A percentile compares a stretch with the other conserved stretches of the same genome.
These are phyloP conservation scores for Euphorbia peplus DNA, from an alignment of 345 rosid species.

Conservation along the genomic window DNA sequence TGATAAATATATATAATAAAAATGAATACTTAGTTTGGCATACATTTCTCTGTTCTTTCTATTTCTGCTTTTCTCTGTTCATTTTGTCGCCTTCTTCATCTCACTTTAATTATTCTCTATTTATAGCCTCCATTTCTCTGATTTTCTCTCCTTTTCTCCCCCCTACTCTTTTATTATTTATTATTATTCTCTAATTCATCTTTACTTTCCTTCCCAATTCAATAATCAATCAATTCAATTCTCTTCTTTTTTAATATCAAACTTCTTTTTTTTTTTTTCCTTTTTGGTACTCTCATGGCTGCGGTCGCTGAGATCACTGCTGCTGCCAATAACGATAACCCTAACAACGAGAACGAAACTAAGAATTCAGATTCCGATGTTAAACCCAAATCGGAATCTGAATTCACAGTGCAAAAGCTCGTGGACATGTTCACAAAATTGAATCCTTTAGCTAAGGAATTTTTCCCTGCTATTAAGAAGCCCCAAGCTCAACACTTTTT, in stretches of 20 bases:
- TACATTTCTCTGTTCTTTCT: not conserved
- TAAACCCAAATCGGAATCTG: constrained; percentile 42
- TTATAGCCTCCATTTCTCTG: not conserved
- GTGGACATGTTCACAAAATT: constrained; percentile 80
- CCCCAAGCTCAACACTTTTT: constrained; percentile 6
- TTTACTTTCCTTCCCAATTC: not conserved
- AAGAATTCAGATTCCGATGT: constrained; percentile 38
- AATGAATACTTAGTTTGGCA: not conserved
- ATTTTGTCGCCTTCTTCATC: not conserved
- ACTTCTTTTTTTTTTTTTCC: not conserved
- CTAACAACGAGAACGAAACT: constrained; percentile 16
- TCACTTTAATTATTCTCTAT: not conserved
- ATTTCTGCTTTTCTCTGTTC: not conserved
- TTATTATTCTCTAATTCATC: no score
- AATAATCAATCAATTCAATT: not conserved
- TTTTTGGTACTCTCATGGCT: constrained; percentile 50
- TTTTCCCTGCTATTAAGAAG: constrained; percentile 40
- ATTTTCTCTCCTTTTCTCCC: not conserved
- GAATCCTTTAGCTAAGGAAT: constrained; percentile 85
- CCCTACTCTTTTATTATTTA: no score
- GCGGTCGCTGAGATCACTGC: constrained; percentile 56
- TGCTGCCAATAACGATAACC: constrained; percentile 28
- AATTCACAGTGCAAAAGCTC: constrained; percentile 61
- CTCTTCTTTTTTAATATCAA: not conserved
- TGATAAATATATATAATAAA: no score